Evolutionary conservation across 495 filamentous ascomycete species (phyloP), one percentile per base, ranked within the genome.

Genomic region (Aspergillus baeticus): DNA sequence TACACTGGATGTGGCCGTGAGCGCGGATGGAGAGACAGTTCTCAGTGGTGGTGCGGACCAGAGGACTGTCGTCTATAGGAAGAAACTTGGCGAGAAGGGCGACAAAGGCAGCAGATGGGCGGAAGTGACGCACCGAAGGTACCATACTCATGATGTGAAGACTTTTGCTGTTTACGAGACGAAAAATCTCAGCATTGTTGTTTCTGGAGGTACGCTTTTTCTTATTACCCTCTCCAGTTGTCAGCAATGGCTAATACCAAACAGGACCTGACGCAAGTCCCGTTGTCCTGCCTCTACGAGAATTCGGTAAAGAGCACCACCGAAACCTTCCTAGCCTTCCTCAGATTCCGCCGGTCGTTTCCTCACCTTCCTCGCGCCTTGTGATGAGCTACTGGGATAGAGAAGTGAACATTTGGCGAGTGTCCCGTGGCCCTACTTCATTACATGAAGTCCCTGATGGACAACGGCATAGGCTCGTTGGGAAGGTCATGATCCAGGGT

Each of bases 311-410:
- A 60, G 92, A 98, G 66, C 76, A 90, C 61, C 88, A 95, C 66
- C 78, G 91, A 33, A 81, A 84, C 1, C 77, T 99, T 10, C 83
- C 92, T 6, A 81, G 83, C 61, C 77, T 97, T 17, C 93, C 94
- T 1, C 94, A 96, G 70, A 78, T 79, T 15, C 81, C 87, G 1
- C 81, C 84, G 3, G 63, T 96, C 7, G 75, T 82, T 23, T 90
- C 89, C 48, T 84, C 91, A 11, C 80, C 86, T 2, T 83, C 80
- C 17, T 81, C 81, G 29, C 81, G 93, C 34, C 69, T 96, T 15
- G 72, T 98, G 10, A 83, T 93, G 72, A 91, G 89, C 63, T 98
- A 91, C 87, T 99, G 94, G 94, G 89, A 93, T 50, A 80, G 87
- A 58, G 89, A 96, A 62, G 74, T 97, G 21, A 84, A 84, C 55